Percentiles rank a stretch among this genome's conserved stretches.
These are phyloP conservation scores for Pseudogymnoascus destructans DNA, from an alignment of 2,329 filamentous ascomycete genomes.

Conservation along the genomic window DNA sequence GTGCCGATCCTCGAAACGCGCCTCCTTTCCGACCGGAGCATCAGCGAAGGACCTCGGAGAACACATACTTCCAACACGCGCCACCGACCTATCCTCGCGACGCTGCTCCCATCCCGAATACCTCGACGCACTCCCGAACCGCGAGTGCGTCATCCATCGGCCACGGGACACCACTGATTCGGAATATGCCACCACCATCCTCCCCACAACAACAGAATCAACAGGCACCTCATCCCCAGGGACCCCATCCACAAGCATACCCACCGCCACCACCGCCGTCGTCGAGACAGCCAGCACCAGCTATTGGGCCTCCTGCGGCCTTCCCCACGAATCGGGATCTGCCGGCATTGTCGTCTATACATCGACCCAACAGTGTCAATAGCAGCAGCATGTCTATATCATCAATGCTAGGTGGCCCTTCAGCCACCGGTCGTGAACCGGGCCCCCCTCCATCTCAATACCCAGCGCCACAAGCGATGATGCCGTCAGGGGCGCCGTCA, in stretches of 20 bases:
- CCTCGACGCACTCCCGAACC: constrained; percentile 22
- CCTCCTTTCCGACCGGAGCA: constrained; percentile 23
- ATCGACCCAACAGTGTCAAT: constrained; percentile 32
- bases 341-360: constrained; percentile 35
- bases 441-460: constrained; percentile 33
- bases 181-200: constrained; percentile 36
- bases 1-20: constrained; percentile 23
- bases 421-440: constrained; percentile 34
- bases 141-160: constrained; percentile 25
- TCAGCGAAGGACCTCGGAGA: constrained; percentile 26
- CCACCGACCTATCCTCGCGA: constrained; percentile 23
- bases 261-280: constrained; percentile 16
- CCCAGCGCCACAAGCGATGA: constrained; percentile 30
- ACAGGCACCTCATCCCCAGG: constrained; percentile 31
- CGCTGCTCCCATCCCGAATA: constrained; percentile 19
- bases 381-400: constrained; percentile 61
- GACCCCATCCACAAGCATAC: constrained; percentile 26
- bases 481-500: constrained; percentile 22
- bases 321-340: constrained; percentile 41
- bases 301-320: constrained; percentile 28
- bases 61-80: constrained; percentile 21
- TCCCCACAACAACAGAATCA: constrained; percentile 34
- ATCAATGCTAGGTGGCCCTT: constrained; percentile 50
- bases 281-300: constrained; percentile 31
- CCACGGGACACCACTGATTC: constrained; percentile 22